Evolutionary conservation across 495 filamentous ascomycete genomes (phyloP), one percentile per base, ranked within the genome.

Genomic region (Pyrenula aspistea): DNA sequence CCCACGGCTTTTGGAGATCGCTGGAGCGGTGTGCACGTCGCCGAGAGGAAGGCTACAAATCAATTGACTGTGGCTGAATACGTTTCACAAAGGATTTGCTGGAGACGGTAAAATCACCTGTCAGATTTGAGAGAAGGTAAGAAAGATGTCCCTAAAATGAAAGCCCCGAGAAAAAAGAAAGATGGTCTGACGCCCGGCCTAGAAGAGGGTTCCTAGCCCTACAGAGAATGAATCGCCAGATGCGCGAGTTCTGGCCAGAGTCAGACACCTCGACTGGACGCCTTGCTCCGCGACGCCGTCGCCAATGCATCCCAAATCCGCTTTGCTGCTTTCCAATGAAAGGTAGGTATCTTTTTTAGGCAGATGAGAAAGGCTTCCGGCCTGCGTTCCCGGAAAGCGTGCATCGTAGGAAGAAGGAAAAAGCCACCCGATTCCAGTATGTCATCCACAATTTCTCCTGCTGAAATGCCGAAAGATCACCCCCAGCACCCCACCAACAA

Each of bases 401-500:
- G 4, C 31, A 8, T 42, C 31, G 31, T 42, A 4, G 31, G 15
- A 15, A 42, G 15, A 15, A 15, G 31, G 15, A 42, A 15, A 42
- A 42, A 42, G 15, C 31, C 31, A 42, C 31, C 31, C 31, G n/a
- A 42, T 42, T 4, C 4, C 4, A 42, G 4, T 42, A 42, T 42
- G 31, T 42, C 31, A 42, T 42, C 31, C 31, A 42, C 4, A 8
- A 42, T 4, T 4, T 42, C 31, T 15, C 31, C 31, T 42, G 31
- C 31, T 42, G n/a, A 42, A 42, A 42, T 42, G 31, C 31, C 31
- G 31, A 42, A 59, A 57, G 62, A 66, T 65, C 58, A 54, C 65
- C 66, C 60, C 63, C 62, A 61, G 65, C 56, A 62, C 54, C 55
- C 58, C 55, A 61, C 22, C 50, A 25, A 60, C 56, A 58, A 53